Conservation (phyloP, 2,329 filamentous ascomycete genomes). For the Corinectria fuckeliana region DNA sequence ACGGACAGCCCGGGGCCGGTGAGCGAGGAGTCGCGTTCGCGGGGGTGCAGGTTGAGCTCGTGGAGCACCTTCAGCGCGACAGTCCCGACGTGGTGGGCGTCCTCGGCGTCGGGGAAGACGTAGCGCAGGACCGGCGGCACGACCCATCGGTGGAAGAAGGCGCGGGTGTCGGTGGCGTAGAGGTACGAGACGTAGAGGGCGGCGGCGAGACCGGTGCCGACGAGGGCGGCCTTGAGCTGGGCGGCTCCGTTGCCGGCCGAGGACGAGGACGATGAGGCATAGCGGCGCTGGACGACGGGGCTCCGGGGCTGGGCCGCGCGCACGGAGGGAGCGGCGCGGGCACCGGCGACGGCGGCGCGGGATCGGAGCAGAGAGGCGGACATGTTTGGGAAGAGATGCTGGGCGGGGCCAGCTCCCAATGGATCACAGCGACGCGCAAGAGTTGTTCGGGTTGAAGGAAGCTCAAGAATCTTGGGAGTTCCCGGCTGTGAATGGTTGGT, state of each 20-base stretch:
- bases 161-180: constrained; percentile 77
- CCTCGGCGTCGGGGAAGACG: constrained; percentile 79
- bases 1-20: constrained; percentile 43
- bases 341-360: constrained; percentile 27
- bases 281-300: constrained; percentile 36
- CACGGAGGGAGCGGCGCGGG: constrained; percentile 27
- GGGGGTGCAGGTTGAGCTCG: constrained; percentile 76
- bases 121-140: constrained; percentile 70
- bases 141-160: constrained; percentile 71
- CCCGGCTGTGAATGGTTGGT: constrained; percentile 27
- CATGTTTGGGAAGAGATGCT: constrained; percentile 37
- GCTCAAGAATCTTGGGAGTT: constrained; percentile 36
- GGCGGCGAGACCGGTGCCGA: constrained; percentile 50
- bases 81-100: constrained; percentile 86
- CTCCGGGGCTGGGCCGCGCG: constrained; percentile 27
- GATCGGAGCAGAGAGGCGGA: constrained; percentile 36
- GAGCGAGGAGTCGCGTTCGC: constrained; percentile 70
- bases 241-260: constrained; percentile 36
- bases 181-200: constrained; percentile 61
- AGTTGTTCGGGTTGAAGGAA: constrained; percentile 36
- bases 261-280: constrained; percentile 44
- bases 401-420: constrained; percentile 40
- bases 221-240: constrained; percentile 47
- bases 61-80: constrained; percentile 74
- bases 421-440: constrained; percentile 34